Conservation (phyloP, 1,139 yeast species). For the Oligophagozyma castellii region DNA sequence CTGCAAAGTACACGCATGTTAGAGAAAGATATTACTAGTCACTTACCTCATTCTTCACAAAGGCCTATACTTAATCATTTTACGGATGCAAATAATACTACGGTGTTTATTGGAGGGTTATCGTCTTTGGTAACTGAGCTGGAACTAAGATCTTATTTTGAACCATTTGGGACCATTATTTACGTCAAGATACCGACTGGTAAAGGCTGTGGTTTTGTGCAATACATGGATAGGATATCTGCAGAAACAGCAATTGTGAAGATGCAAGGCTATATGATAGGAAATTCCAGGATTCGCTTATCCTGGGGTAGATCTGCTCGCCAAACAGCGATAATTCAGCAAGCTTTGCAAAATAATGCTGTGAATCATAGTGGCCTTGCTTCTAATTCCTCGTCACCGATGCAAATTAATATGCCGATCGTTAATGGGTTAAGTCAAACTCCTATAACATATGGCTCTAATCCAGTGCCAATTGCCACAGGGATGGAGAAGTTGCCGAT, state of each 20-base stretch:
- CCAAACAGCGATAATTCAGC: conserved; percentile 2
- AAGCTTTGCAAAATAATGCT: background rate
- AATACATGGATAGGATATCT: conserved; percentile 46
- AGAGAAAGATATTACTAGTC: conserved; percentile 9
- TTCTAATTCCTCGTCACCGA: background rate
- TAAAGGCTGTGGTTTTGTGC: conserved; percentile 61
- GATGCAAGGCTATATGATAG: conserved; percentile 63
- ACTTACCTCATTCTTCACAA: conserved; percentile 15
- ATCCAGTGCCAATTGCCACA: background rate
- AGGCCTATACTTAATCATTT: conserved; percentile 35
- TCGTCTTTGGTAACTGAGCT: conserved; percentile 45
- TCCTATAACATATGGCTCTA: background rate
- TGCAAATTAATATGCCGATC: background rate
- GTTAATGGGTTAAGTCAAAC: no score
- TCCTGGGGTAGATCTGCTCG: conserved; percentile 50
- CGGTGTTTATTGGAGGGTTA: conserved; percentile 62
- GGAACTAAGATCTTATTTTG: conserved; percentile 45
- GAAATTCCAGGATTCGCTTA: conserved; percentile 51
- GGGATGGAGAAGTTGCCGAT: background rate
- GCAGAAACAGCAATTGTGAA: conserved; percentile 61
- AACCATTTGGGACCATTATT: conserved; percentile 51
- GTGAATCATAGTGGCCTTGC: background rate
- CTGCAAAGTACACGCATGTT: conserved; percentile 1
- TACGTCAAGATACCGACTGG: conserved; percentile 60
- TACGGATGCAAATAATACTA: conserved; percentile 54